Evolutionary conservation across 1,284 basidiomycete species (phyloP), one percentile per base, ranked within the genome.

Genomic region (Austroboletus olivaceoglutinosus): DNA sequence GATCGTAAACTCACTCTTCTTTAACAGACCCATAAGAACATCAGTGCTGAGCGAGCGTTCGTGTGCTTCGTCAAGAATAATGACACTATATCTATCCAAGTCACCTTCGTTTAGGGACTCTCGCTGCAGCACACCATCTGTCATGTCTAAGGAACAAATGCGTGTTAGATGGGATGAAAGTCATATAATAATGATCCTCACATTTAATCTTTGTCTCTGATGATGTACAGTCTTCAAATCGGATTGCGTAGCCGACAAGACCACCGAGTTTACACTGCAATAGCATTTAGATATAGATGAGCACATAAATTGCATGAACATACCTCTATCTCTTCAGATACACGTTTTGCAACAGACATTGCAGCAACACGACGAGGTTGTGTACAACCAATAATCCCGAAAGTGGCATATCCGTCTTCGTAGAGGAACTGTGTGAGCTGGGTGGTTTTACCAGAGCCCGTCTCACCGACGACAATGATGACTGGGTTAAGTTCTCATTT

Each of bases 271-370:
- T 88, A 70, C 89, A 91, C 85, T 91, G 49, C 27, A 25, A 30
- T 48, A 44, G 34, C 23, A 31, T 51, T 47, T 11, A 51, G 39
- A 47, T 1, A 12, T 11, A 47, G 42, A 25, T 53, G 50, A 16
- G 33, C 1, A 51, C 11, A 19, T n/a, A 38, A 30, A 45, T 33
- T n/a, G 13, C 2, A 18, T 19, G 40, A 33, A 65, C 77, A 34
- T 42, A 85, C 86, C 77, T 88, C 85, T 81, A 90, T 89, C 71
- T 99, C 96, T 65, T 99, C 96, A 65, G 91, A 94, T 51, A 98
- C 96, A 73, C 96, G 93, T 73, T 98, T 98, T 9, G 96, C 96
- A 4, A 98, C 96, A 15, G 91, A 95, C 95, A 99, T 98, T 12
- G 96, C 95, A 43, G 96, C 95, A 12, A 98, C 95, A 75, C 95